Evolutionary conservation across 2,329 filamentous ascomycete species (phyloP).

Genomic region (Calonectria leucothoes): DNA sequence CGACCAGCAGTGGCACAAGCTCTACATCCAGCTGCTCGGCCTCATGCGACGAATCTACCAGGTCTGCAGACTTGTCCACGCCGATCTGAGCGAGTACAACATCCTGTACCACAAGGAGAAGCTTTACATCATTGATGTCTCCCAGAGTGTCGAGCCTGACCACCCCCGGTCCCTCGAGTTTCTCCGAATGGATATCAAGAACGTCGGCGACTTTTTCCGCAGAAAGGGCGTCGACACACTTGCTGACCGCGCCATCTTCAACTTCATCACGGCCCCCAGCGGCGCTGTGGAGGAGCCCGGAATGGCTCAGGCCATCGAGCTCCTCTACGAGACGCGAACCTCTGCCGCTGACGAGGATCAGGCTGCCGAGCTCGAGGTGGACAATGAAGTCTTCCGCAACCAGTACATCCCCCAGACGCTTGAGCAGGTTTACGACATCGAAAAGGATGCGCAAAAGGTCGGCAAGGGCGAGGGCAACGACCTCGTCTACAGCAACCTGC

Average conservation of each 20-base stretch:
- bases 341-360: slow-evolving; percentile 62
- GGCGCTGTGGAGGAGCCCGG: slow-evolving; percentile 71
- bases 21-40: slow-evolving; percentile 86
- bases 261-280: slow-evolving; percentile 78
- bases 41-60: slow-evolving; percentile 97
- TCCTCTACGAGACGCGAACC: slow-evolving; percentile 70
- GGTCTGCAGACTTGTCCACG: slow-evolving; percentile 90
- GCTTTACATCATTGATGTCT: slow-evolving; percentile 96
- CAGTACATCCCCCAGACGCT: slow-evolving; percentile 97
- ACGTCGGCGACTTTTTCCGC: slow-evolving; percentile 92
- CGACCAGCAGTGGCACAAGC: slow-evolving; percentile 77
- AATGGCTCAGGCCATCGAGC: slow-evolving; percentile 72
- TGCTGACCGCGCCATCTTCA: slow-evolving; percentile 82
- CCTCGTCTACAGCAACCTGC: slow-evolving; percentile 86
- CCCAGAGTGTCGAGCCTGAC: slow-evolving; percentile 96
- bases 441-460: slow-evolving; percentile 86
- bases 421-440: slow-evolving; percentile 95
- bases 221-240: slow-evolving; percentile 86
- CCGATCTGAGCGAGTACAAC: slow-evolving; percentile 98
- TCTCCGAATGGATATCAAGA: slow-evolving; percentile 98
- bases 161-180: slow-evolving; percentile 95
- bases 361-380: slow-evolving; percentile 74
- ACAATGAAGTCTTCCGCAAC: slow-evolving; percentile 93
- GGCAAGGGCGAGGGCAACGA: slow-evolving; percentile 78
- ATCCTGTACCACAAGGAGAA: slow-evolving; percentile 86